These are phyloP conservation scores for Clausena lansium DNA, from an alignment of 345 rosid species.

Conservation along the genomic window DNA sequence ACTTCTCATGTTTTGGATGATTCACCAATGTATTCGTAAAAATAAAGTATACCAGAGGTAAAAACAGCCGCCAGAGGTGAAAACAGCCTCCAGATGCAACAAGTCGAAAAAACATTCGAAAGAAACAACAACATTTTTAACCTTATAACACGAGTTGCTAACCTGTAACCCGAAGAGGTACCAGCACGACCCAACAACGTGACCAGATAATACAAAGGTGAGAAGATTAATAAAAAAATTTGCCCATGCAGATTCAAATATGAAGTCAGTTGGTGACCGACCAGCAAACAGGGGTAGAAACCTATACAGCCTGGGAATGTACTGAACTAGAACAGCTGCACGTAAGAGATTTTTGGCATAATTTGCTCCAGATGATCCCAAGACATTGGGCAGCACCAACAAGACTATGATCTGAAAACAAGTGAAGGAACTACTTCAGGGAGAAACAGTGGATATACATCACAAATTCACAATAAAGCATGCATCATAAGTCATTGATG, in stretches of 20 bases:
- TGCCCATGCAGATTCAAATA: slow-evolving; percentile 89
- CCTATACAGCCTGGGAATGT: slow-evolving; percentile 69
- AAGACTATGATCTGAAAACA: slow-evolving; percentile 55
- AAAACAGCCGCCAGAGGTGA: neutral
- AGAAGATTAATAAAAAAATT: slow-evolving; percentile 82
- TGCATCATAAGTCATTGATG: neutral
- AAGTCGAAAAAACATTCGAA: neutral
- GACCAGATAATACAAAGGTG: slow-evolving; percentile 70
- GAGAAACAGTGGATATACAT: neutral
- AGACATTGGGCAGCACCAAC: slow-evolving; percentile 37
- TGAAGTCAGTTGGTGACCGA: slow-evolving; percentile 64
- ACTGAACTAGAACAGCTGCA: slow-evolving; percentile 59
- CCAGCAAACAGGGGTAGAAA: slow-evolving; percentile 75
- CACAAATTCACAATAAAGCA: slow-evolving; percentile 12
- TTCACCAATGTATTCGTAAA: neutral
- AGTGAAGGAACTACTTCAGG: slow-evolving; percentile 4
- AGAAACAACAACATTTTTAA: neutral
- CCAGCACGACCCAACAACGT: slow-evolving; percentile 82
- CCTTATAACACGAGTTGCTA: slow-evolving; percentile 6
- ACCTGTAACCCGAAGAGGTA: slow-evolving; percentile 91
- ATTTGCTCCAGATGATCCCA: slow-evolving; percentile 57
- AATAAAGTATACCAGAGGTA: neutral
- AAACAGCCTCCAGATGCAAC: neutral
- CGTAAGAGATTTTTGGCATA: slow-evolving; percentile 64
- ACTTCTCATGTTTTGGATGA: neutral